Evolutionary conservation across 2,329 filamentous ascomycete genomes (phyloP), one percentile per base, ranked within the genome.

Genomic region (Talaromyces rugulosus): DNA sequence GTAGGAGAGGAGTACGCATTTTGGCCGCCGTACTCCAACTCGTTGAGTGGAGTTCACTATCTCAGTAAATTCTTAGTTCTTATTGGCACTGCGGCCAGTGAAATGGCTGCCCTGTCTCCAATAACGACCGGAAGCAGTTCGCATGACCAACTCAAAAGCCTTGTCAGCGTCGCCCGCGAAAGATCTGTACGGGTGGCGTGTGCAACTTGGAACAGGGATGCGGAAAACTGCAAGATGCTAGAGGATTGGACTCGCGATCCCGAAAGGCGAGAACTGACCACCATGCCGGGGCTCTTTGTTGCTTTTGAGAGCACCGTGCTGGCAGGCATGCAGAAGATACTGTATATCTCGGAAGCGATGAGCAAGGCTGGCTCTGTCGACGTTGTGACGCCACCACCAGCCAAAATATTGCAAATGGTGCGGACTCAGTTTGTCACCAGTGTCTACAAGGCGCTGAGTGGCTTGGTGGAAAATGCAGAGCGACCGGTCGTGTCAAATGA

Each of bases 381-480:
- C 70, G 92, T 99, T 66, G 87, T 98, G 61, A 85, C 89, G 28
- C 89, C 94, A 18, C 96, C 95, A 5, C 89, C 92, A 40, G 83
- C 89, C 7, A 99, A 98, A 75, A 80, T 97, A 51, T 81, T 98
- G 51, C 91, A 96, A 74, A 92, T 93, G 85, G 92, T 98, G 16
- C 86, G 93, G 66, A 89, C 88, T 66, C 92, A 96, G 71, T 99
- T 99, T 71, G 92, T 96, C 16, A 92, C 89, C 6, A 96, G 93
- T 62, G 80, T 99, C 51, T 98, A 98, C 77, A 96, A 96, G 74
- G 92, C 92, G 6, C 79, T 99, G 42, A 96, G 91, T 69, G 95
- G 94, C 27, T 94, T 99, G 87, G 92, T 99, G 1, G 95, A 98
- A 77, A 98, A 96, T 75, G 94, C 95, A 3, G 92, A 98, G 77